A percentile compares a stretch with the other conserved stretches of the same genome.
Conservation (phyloP, 805 yeast genomes). For the Ogataea trehaloabstinens region DNA sequence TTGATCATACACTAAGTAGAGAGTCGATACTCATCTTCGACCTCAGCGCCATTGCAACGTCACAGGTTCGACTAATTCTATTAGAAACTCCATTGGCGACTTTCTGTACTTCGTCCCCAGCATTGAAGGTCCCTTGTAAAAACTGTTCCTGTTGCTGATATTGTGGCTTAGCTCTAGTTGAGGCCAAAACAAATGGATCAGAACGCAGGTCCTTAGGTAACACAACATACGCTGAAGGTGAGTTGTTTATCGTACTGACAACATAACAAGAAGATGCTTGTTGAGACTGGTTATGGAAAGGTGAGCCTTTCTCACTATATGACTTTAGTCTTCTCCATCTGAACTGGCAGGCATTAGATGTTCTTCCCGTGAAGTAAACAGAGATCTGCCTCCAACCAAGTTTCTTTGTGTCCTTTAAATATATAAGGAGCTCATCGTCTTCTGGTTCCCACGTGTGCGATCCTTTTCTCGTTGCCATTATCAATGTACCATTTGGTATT, state of each 20-base stretch:
- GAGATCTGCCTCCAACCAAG: conserved; percentile 90
- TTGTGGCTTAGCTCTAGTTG: too few species aligned
- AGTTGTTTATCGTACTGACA: not conserved
- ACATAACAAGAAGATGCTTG: not conserved
- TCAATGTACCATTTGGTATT: not conserved
- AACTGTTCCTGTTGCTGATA: too few species aligned
- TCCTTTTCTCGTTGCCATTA: conserved; percentile 1
- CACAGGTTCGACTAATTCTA: too few species aligned
- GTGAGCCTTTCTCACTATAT: conserved; percentile 33
- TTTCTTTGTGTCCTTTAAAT: conserved; percentile 75
- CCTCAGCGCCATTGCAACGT: too few species aligned
- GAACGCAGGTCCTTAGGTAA: not conserved
- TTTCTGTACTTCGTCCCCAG: too few species aligned
- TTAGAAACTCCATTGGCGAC: too few species aligned
- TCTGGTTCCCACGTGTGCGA: conserved; percentile 65
- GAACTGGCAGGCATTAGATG: conserved; percentile 88
- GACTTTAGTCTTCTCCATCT: conserved; percentile 74
- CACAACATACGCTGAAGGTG: conserved; percentile 19
- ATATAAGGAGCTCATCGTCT: conserved; percentile 68
- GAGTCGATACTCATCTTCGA: conserved; percentile 12
- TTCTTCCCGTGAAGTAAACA: conserved; percentile 68
- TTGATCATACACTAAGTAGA: too few species aligned
- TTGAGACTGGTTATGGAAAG: conserved; percentile 26
- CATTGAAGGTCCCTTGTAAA: too few species aligned
- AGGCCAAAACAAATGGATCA: not conserved